Conservation (phyloP, 257 asterid species). For the Asclepias syriaca region DNA sequence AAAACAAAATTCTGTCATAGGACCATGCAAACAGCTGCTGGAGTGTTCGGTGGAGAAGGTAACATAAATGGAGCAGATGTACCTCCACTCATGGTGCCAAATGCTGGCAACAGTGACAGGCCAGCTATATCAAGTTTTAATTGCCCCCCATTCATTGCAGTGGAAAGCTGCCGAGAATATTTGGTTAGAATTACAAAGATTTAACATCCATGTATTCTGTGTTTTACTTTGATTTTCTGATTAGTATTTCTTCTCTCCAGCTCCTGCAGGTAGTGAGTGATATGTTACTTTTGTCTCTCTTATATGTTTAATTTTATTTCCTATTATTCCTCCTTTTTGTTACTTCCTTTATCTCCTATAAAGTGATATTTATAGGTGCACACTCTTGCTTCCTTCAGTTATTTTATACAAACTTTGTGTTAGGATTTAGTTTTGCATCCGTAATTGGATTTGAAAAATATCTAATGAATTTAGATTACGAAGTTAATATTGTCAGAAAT, state of each 20-base stretch:
- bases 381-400: no score
- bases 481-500: no score
- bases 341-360: no score
- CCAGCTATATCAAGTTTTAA: constrained; percentile 79
- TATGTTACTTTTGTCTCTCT: not conserved
- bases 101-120: constrained; percentile 56
- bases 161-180: constrained; percentile 90
- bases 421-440: no score
- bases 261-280: not conserved
- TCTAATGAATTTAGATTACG: no score
- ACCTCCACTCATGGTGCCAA: constrained; percentile 68
- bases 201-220: not conserved
- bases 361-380: no score
- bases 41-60: constrained; percentile 83
- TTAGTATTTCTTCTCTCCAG: not conserved
- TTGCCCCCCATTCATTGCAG: constrained; percentile 70
- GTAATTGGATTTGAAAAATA: no score
- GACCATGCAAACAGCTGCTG: constrained; percentile 97
- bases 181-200: constrained; percentile 40
- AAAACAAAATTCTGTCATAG: constrained; percentile 31
- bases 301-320: not conserved
- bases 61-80: constrained; percentile 45
- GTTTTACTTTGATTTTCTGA: not conserved
- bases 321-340: not conserved
- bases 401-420: not conserved